Evolutionary conservation across 257 asterid species (phyloP).

Genomic region (Solanum chaucha): DNA sequence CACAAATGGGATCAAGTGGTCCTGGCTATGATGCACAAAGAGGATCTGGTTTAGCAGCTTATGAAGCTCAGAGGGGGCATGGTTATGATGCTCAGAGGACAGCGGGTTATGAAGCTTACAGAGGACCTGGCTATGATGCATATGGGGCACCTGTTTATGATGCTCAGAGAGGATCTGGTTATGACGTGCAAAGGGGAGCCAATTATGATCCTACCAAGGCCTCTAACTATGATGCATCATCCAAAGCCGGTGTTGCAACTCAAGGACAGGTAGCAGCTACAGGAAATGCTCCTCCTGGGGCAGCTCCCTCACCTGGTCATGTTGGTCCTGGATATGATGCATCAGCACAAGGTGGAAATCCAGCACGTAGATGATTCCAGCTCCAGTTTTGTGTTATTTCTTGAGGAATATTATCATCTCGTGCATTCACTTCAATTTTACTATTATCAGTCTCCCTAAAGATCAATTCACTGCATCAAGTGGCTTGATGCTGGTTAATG

Average conservation of each 20-base stretch:
- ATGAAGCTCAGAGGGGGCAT: slow-evolving; percentile 32
- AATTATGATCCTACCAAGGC: slow-evolving; percentile 26
- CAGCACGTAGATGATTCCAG: slow-evolving; percentile 32
- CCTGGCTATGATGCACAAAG: slow-evolving; percentile 35
- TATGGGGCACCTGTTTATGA: slow-evolving; percentile 32
- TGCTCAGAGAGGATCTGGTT: slow-evolving; percentile 40
- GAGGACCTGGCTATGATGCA: slow-evolving; percentile 30
- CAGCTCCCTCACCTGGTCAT: slow-evolving; percentile 29
- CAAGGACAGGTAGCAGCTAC: slow-evolving; percentile 42
- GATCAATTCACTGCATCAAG: neutral
- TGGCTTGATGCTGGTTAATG: neutral
- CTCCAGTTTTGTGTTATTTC: neutral
- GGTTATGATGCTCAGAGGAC: slow-evolving; percentile 15
- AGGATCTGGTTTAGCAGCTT: slow-evolving; percentile 19
- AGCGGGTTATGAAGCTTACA: slow-evolving; percentile 29
- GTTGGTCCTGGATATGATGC: slow-evolving; percentile 40
- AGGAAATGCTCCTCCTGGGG: slow-evolving; percentile 23
- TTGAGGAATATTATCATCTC: neutral
- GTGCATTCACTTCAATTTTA: neutral
- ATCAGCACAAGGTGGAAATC: slow-evolving; percentile 38
- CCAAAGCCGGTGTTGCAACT: slow-evolving; percentile 37
- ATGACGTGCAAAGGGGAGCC: slow-evolving; percentile 34
- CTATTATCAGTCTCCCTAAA: neutral
- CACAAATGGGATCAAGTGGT: slow-evolving; percentile 9
- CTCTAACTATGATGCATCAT: slow-evolving; percentile 24